Conservation (phyloP, 768 basidiomycete genomes). For the Macrocybe gigantea region DNA sequence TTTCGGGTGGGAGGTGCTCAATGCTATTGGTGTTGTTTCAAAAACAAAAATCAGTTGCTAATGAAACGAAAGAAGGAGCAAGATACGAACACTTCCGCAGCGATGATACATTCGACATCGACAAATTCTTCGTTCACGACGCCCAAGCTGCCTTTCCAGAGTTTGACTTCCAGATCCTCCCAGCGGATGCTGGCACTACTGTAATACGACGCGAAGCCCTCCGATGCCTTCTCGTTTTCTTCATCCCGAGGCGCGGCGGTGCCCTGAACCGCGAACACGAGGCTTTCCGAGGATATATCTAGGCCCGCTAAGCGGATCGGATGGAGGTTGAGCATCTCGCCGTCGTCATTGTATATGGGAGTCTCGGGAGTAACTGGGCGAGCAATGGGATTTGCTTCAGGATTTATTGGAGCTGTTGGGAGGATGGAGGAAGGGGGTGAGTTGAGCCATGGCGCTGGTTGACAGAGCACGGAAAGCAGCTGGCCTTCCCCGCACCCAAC, state of each 20-base stretch:
- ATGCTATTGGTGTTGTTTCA: constrained; percentile 40
- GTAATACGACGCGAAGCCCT: constrained; percentile 17
- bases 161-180: constrained; percentile 57
- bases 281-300: constrained; percentile 51
- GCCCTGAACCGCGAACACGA: constrained; percentile 46
- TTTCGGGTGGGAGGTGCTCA: constrained; percentile 63
- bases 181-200: constrained; percentile 43
- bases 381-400: constrained; percentile 8
- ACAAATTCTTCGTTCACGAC: constrained; percentile 60
- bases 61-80: background rate
- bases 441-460: constrained; percentile 68
- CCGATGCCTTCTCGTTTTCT: constrained; percentile 13
- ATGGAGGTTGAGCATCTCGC: constrained; percentile 54
- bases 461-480: constrained; percentile 61
- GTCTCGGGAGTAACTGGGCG: constrained; percentile 6
- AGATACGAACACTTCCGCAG: constrained; percentile 70
- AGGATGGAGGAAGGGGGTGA: constrained; percentile 31
- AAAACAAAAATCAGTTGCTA: constrained; percentile 2
- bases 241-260: constrained; percentile 36
- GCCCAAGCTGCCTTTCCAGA: constrained; percentile 77
- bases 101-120: constrained; percentile 64
- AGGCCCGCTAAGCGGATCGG: constrained; percentile 56
- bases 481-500: constrained; percentile 83
- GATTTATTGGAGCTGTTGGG: background rate
- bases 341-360: constrained; percentile 34